A percentile compares a stretch with the other conserved stretches of the same genome.
Evolutionary conservation across 345 rosid genomes (phyloP).

Genomic region (Schrenkiella parvula): DNA sequence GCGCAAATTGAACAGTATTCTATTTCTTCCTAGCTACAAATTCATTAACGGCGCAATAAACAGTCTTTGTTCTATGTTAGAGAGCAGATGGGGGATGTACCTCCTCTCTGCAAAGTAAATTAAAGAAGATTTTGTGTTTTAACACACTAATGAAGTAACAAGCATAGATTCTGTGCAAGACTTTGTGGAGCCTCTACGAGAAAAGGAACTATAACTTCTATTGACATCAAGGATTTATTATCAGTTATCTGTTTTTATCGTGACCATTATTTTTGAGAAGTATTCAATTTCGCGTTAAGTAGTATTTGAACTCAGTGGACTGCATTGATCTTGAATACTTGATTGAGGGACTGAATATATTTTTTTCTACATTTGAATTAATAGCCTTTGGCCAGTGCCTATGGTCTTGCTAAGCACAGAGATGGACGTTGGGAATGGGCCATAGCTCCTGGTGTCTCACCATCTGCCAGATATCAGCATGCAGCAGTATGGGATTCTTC

Average conservation of each 20-base stretch:
- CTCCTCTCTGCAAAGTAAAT: background rate
- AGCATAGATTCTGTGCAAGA: background rate
- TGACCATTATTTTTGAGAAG: background rate
- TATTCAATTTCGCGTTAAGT: background rate
- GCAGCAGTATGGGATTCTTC: conserved; percentile 66
- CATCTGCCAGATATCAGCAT: conserved; percentile 95
- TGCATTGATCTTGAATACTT: conserved; percentile 10
- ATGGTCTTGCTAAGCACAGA: conserved; percentile 96
- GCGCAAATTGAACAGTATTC: background rate
- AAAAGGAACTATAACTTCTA: background rate
- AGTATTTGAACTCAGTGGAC: conserved; percentile 10
- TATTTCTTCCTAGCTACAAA: background rate
- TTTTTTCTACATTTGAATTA: background rate
- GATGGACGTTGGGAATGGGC: conserved; percentile 99
- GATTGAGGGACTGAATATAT: background rate
- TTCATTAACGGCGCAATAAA: background rate
- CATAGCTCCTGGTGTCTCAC: conserved; percentile 96
- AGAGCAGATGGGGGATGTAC: conserved; percentile 9
- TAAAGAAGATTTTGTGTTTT: background rate
- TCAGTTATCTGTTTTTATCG: background rate
- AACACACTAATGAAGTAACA: background rate
- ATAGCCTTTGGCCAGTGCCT: conserved; percentile 90
- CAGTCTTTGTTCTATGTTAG: background rate
- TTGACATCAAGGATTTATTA: background rate
- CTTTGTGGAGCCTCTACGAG: background rate